Base-by-base conservation (phyloP, 2,329 filamentous ascomycete genomes). In the Aspergillus costaricaensis region DNA sequence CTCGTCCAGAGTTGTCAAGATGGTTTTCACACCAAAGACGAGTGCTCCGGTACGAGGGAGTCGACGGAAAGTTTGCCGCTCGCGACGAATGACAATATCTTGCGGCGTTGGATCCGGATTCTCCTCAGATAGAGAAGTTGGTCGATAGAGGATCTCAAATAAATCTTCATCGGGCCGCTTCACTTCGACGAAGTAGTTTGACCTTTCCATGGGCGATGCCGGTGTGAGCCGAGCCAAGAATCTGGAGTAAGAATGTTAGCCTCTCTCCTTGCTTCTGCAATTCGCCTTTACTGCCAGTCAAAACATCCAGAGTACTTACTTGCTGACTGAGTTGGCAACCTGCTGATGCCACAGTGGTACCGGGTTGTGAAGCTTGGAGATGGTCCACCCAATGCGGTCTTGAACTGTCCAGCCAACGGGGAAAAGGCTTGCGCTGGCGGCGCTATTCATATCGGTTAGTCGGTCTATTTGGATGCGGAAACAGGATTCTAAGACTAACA, bases 371-470 rank as follows among this genome's bases (percentile, higher is more conserved):
- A 85, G 74, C 44, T 76, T 74, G 17, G 79, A 76, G 60, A 85
- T 77, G 2, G 78, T 79, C 66, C 75, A 81, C 23, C 82, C 82
- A 48, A 85, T 81, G 25, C 81, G 76, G 48, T 80, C 73, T 41
- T 78, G 69, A 12, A 84, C 74, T 21, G 77, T 78, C 81, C 82
- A 85, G 7, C 83, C 83, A 0, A 82, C 79, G 1, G 82, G 83
- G 63, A 84, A 84, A 5, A 84, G 71, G 14, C 80, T 84, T 5
- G 82, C 82, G 49, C 80, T 82, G 23, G 82, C 82, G 57, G 77
- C 75, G 27, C 80, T 82, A 58, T 19, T 39, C 23, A 21, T 32
- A 27, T 3, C 9, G 36, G 43, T 64, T 39, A 64, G 53, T 32
- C 27, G 25, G 30, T 43, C 19, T 23, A 30, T 14, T n/a, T 6